A percentile compares a stretch with the other conserved stretches of the same genome.
Evolutionary conservation across 768 basidiomycete species (phyloP).

Genomic region (Cubamyces sp.): DNA sequence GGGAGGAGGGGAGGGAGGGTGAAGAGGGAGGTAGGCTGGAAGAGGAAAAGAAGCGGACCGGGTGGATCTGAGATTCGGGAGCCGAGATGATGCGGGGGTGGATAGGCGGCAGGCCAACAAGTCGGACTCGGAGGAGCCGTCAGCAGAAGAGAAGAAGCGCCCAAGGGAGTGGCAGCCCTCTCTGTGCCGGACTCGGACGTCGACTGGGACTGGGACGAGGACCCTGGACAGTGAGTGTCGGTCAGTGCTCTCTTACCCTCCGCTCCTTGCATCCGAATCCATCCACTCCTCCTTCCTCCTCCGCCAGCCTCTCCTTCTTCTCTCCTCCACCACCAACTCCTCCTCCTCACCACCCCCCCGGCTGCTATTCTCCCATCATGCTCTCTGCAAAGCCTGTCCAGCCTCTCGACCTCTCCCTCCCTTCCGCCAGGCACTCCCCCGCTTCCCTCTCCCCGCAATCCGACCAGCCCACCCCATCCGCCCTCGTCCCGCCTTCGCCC

Average conservation of each 20-base stretch:
- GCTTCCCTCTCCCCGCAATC: slow-evolving; percentile 12
- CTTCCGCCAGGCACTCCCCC: slow-evolving; percentile 20
- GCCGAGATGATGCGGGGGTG: slow-evolving; percentile 31
- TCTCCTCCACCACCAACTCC: slow-evolving; percentile 17
- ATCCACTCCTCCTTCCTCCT: slow-evolving; percentile 12
- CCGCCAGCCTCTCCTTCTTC: slow-evolving; percentile 17
- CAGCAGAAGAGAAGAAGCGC: slow-evolving; percentile 2
- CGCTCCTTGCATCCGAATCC: slow-evolving; percentile 6
- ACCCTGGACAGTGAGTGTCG: too few species aligned
- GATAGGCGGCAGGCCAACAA: slow-evolving; percentile 19
- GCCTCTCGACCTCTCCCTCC: slow-evolving; percentile 30
- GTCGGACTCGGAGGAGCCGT: slow-evolving; percentile 5
- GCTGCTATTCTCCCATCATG: slow-evolving; percentile 32
- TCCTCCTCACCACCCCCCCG: slow-evolving; percentile 4
- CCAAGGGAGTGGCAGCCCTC: too few species aligned
- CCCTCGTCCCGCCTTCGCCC: slow-evolving; percentile 25
- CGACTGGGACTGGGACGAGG: too few species aligned
- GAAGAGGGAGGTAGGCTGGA: slow-evolving; percentile 7
- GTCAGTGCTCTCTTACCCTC: slow-evolving; percentile 3
- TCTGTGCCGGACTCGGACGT: too few species aligned
- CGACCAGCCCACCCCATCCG: slow-evolving; percentile 9
- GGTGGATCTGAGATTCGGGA: slow-evolving; percentile 28
- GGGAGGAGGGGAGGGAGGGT: not conserved
- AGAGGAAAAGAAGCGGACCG: slow-evolving; percentile 27
- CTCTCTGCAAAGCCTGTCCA: slow-evolving; percentile 45